A percentile compares a stretch with the other conserved stretches of the same genome.
These are phyloP conservation scores for Aspergillus versicolor DNA, from an alignment of 2,329 filamentous ascomycete species.

Conservation along the genomic window DNA sequence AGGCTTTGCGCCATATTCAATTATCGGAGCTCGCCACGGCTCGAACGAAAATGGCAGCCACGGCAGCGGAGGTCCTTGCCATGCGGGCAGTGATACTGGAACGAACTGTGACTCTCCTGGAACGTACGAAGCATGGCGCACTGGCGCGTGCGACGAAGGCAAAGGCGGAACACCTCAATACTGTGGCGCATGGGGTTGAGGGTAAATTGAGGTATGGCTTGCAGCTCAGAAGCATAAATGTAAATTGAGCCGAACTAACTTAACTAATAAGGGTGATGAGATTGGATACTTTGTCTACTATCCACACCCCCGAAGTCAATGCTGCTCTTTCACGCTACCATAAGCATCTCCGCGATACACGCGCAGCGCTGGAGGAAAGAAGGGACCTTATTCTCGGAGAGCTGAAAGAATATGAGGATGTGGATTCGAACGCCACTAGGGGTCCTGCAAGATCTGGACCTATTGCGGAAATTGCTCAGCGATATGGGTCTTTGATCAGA, in stretches of 20 bases:
- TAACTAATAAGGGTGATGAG: constrained; percentile 33
- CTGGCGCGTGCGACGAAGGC: constrained; percentile 36
- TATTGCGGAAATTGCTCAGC: constrained; percentile 38
- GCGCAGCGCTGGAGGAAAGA: constrained; percentile 31
- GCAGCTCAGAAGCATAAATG: background rate
- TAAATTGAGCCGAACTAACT: background rate
- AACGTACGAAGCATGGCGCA: constrained; percentile 40
- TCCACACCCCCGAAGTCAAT: constrained; percentile 39
- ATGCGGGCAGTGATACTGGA: constrained; percentile 35
- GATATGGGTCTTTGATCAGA: constrained; percentile 37
- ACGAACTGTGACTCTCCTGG: constrained; percentile 39
- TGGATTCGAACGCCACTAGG: constrained; percentile 18
- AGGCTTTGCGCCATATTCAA: constrained; percentile 29
- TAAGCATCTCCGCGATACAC: constrained; percentile 31
- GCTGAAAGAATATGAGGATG: constrained; percentile 35
- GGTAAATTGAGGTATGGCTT: constrained; percentile 37
- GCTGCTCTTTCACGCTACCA: constrained; percentile 34
- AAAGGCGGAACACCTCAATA: constrained; percentile 40
- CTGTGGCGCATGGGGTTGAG: constrained; percentile 38
- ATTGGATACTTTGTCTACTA: constrained; percentile 34
- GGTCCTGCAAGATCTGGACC: constrained; percentile 19
- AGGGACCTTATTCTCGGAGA: constrained; percentile 29
- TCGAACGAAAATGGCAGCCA: constrained; percentile 34
- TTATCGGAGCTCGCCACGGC: constrained; percentile 33
- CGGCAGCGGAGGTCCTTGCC: constrained; percentile 34